These are phyloP conservation scores for Salvia hispanica DNA, from an alignment of 257 asterid species.

Conservation along the genomic window DNA sequence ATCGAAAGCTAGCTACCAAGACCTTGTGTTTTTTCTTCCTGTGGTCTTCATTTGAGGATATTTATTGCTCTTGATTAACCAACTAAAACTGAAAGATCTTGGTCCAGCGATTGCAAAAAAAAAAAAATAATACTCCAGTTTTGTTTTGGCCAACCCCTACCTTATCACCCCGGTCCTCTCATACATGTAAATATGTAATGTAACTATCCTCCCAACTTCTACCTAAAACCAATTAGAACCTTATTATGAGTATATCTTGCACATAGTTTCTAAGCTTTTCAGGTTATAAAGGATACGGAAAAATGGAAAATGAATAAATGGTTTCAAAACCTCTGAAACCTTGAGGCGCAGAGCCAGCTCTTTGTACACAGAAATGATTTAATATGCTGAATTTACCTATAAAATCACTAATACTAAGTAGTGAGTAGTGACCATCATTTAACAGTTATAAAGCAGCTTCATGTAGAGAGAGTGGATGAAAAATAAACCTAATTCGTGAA, in stretches of 20 bases:
- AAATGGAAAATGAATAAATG: not conserved
- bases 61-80: too few relatives aligned
- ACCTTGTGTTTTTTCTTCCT: too few relatives aligned
- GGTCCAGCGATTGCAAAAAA: too few relatives aligned
- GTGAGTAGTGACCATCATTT: not conserved
- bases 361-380: not conserved
- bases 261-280: conserved; percentile 1
- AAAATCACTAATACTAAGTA: not conserved
- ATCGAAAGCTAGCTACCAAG: too few relatives aligned
- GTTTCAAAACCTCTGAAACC: not conserved
- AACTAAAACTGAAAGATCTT: too few relatives aligned
- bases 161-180: not conserved
- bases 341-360: not conserved
- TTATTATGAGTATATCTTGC: not conserved
- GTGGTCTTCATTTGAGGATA: too few relatives aligned
- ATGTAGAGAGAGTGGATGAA: too few relatives aligned
- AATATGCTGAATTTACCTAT: not conserved
- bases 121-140: too few relatives aligned
- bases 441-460: not conserved
- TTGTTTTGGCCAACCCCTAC: too few relatives aligned
- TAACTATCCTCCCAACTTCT: not conserved
- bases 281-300: not conserved
- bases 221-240: not conserved
- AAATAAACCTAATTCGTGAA: not conserved
- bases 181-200: not conserved